Evolutionary conservation across 2,329 filamentous ascomycete genomes (phyloP).

Genomic region (Sclerotinia minor): DNA sequence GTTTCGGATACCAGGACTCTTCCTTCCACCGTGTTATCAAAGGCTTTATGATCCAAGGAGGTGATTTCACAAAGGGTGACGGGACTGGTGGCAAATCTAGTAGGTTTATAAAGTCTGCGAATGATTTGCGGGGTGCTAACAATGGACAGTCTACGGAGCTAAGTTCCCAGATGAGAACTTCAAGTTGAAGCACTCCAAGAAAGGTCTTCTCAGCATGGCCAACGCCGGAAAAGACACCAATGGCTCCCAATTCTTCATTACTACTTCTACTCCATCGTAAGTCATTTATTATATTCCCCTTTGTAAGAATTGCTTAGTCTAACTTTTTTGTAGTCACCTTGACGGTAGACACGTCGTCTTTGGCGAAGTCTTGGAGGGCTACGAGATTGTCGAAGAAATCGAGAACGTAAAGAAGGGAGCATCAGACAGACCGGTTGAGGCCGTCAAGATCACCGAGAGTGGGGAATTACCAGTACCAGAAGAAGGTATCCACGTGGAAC

Average conservation of each 20-base stretch:
- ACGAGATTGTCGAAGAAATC: slow-evolving; percentile 76
- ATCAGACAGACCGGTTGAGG: slow-evolving; percentile 67
- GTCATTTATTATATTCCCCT: not conserved
- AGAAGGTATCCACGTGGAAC: slow-evolving; percentile 92
- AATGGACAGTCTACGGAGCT: slow-evolving; percentile 68
- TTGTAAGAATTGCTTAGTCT: slow-evolving; percentile 23
- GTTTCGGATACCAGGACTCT: slow-evolving; percentile 4
- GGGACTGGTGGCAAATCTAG: slow-evolving; percentile 84
- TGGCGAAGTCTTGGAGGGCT: slow-evolving; percentile 84
- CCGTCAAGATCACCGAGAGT: slow-evolving; percentile 78
- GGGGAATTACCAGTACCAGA: slow-evolving; percentile 79
- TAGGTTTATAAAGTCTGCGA: slow-evolving; percentile 48
- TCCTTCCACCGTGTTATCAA: slow-evolving; percentile 91
- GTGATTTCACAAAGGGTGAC: slow-evolving; percentile 82
- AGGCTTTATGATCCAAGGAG: slow-evolving; percentile 89
- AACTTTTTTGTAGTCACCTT: slow-evolving; percentile 61
- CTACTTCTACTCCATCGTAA: slow-evolving; percentile 74
- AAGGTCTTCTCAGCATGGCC: slow-evolving; percentile 80
- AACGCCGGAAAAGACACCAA: slow-evolving; percentile 85
- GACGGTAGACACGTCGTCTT: slow-evolving; percentile 85
- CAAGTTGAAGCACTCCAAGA: slow-evolving; percentile 90
- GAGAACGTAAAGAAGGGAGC: slow-evolving; percentile 66
- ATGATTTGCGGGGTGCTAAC: slow-evolving; percentile 27
- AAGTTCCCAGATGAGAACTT: slow-evolving; percentile 92
- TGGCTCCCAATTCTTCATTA: slow-evolving; percentile 90